Base-by-base conservation (phyloP, 148 eudicot genomes). In the Vaccinium darrowii region DNA sequence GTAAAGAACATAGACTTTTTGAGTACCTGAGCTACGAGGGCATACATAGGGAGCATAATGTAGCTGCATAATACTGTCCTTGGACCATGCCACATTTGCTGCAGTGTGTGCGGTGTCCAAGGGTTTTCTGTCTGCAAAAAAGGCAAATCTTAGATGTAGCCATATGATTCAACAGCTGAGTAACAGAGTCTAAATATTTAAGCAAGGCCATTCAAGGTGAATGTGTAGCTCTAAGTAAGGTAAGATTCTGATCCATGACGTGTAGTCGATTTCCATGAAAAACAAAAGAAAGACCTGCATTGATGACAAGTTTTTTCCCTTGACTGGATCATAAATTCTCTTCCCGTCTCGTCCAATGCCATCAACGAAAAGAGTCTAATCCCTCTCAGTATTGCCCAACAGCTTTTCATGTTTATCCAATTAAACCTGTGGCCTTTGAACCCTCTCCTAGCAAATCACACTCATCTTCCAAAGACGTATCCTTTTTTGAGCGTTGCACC, bases 21-120 rank as follows among this genome's bases (percentile, higher is more conserved):
- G 11, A 78, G 73, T 90, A 95, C 98, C 98, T 93, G 98, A 65
- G 93, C 86, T 69, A 95, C 90, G 76, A 94, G 98, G 83, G 98
- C 98, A 60, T 94, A 94, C 5, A 95, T 89, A 23, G 98, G 98
- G 49, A 95, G 94, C 52, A 95, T 94, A 65, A 90, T 93, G 74
- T 95, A 95, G 89, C 98, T 94, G 92, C 99, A 88, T 98, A 97
- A 87, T 94, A 97, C 85, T 97, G 99, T 57, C 99, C 99, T 88
- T 93, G 98, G 49, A 91, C 94, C 87, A 92, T 86, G 76, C 83
- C 86, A 88, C 99, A 97, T 82, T 86, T 74, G 90, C 92, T 86
- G 90, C 98, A 97, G 76, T 87, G 92, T 67, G 98, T 97, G 80
- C 98, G 98, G 78, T 84, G 94, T 62, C 99, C 98, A 57, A 95